phyloP scores from a whole-genome alignment of 306 rosid genomes.

The Lagenaria siceraria region DNA sequence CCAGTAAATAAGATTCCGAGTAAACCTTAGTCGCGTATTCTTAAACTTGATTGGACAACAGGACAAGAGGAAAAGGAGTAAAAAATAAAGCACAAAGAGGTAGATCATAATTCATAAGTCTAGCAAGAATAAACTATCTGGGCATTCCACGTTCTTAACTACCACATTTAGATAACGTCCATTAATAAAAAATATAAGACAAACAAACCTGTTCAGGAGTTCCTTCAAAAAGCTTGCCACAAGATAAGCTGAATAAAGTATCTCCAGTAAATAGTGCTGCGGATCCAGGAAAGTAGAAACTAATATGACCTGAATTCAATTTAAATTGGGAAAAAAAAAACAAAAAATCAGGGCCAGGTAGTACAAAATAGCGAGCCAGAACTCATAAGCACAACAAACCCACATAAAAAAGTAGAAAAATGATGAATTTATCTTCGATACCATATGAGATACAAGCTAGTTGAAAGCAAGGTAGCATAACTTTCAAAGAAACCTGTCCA shows the following conservation, averaged over 20 bases:
- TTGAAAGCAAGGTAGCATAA: neutral
- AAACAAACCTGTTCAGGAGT: conserved; percentile 61
- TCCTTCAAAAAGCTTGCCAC: conserved; percentile 93
- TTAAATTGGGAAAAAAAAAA: neutral
- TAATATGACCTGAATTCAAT: conserved; percentile 55
- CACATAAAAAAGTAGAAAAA: neutral
- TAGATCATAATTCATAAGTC: neutral
- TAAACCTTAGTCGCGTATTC: neutral
- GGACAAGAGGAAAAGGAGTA: neutral
- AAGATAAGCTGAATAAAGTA: conserved; percentile 84
- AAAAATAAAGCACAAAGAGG: neutral
- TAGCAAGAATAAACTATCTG: neutral
- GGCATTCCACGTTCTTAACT: neutral
- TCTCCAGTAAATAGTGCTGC: conserved; percentile 71
- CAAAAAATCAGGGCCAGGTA: neutral
- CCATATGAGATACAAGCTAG: neutral
- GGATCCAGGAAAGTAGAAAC: conserved; percentile 78
- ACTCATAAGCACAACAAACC: neutral
- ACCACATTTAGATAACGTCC: neutral
- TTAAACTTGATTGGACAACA: neutral
- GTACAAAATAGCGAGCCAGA: neutral
- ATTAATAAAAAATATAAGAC: neutral
- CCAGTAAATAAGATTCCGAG: neutral
- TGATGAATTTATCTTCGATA: neutral
- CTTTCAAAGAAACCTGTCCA: neutral